Conservation (phyloP, 768 basidiomycete genomes). For the Amanita thiersii region DNA sequence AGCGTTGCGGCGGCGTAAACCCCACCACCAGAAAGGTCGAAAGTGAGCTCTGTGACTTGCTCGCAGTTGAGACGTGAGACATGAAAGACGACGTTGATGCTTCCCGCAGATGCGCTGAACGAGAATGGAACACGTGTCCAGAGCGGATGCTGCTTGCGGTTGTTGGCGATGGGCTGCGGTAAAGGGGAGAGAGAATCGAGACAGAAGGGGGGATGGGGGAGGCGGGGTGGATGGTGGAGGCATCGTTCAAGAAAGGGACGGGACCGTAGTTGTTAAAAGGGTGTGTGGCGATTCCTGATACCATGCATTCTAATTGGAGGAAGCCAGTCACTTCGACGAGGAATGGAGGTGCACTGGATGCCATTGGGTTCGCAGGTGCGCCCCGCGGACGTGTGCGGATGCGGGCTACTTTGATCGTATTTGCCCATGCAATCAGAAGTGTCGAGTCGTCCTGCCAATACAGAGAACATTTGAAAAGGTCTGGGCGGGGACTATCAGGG, state of each 20-base stretch:
- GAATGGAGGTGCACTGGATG: slow-evolving; percentile 46
- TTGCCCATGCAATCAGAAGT: slow-evolving; percentile 89
- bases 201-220: slow-evolving; percentile 10
- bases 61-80: not conserved
- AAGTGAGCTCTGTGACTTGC: slow-evolving; percentile 18
- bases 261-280: slow-evolving; percentile 23
- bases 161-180: slow-evolving; percentile 9
- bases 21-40: slow-evolving; percentile 84
- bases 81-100: slow-evolving; percentile 1
- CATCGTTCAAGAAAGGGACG: not conserved
- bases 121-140: slow-evolving; percentile 2
- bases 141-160: slow-evolving; percentile 13
- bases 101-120: not conserved
- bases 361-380: slow-evolving; percentile 26
- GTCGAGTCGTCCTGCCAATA: slow-evolving; percentile 91
- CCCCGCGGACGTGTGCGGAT: slow-evolving; percentile 55
- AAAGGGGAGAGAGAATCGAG: slow-evolving; percentile 11
- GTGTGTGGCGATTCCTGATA: slow-evolving; percentile 84
- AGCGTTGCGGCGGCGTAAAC: slow-evolving; percentile 75
- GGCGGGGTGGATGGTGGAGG: not conserved
- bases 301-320: slow-evolving; percentile 93
- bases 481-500: slow-evolving; percentile 77
- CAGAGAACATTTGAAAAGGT: slow-evolving; percentile 89
- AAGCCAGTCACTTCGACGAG: slow-evolving; percentile 85
- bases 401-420: slow-evolving; percentile 84